Evolutionary conservation across 768 basidiomycete genomes (phyloP).

Genomic region (Rhodotorula diobovata): DNA sequence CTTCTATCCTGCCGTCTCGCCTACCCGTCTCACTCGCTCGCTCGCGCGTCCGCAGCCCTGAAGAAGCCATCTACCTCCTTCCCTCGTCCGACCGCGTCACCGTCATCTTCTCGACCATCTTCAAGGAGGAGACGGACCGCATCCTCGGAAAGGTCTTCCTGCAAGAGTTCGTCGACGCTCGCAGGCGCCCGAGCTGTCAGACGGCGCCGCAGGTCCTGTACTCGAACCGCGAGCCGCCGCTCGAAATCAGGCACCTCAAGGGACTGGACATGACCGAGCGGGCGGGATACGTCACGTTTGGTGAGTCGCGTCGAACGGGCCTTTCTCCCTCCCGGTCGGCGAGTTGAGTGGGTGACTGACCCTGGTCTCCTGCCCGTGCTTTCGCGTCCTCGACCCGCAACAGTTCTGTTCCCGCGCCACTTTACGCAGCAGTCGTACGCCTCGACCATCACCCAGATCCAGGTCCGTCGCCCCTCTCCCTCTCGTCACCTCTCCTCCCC

Average conservation of each 20-base stretch:
- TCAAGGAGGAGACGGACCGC: constrained; percentile 93
- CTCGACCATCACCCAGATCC: constrained; percentile 85
- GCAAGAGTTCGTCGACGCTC: constrained; percentile 99
- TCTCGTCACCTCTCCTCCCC: not conserved
- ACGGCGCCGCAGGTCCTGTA: constrained; percentile 96
- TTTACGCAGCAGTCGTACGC: constrained; percentile 67
- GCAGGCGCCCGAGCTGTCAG: constrained; percentile 84
- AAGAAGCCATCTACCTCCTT: constrained; percentile 94
- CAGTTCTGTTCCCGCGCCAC: constrained; percentile 92
- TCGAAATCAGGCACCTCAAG: constrained; percentile 85
- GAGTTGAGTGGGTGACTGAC: not conserved
- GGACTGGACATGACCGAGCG: constrained; percentile 74
- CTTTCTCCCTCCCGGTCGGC: not conserved
- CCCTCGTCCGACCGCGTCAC: constrained; percentile 93
- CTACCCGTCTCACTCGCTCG: not conserved
- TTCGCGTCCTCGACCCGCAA: constrained; percentile 2
- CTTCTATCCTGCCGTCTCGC: not conserved
- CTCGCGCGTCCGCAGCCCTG: constrained; percentile 44
- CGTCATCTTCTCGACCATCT: constrained; percentile 93
- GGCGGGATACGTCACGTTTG: constrained; percentile 91
- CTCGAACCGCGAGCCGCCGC: constrained; percentile 86
- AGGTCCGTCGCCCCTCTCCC: constrained; percentile 45
- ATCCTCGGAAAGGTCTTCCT: constrained; percentile 97
- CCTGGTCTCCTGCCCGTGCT: not conserved
- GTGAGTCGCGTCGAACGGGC: constrained; percentile 42